Evolutionary conservation across 306 rosid genomes (phyloP), one percentile per base, ranked within the genome.

Genomic region (Vigna mungo): DNA sequence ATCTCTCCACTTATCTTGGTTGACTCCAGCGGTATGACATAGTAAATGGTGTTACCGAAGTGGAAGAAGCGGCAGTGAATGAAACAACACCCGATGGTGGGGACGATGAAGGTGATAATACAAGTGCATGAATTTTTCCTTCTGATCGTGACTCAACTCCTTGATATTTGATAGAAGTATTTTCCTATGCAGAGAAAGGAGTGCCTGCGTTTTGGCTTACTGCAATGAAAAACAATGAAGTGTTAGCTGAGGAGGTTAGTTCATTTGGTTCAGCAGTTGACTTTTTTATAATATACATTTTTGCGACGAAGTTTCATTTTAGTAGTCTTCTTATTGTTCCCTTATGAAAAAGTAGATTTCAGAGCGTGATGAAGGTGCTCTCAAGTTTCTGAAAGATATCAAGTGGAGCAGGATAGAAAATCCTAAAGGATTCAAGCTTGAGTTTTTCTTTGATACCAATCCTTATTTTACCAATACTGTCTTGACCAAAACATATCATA

Each of bases 351-450:
- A 69, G 59, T 84, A 94, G 98, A 85, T 94, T 72, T 80, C 97
- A 0, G 96, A 94, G 87, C 97, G 94, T 47, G 98, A 94, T 86
- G 98, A 94, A 83, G 92, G 85, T 67, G 98, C 98, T 47, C 94
- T 94, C 60, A 91, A 87, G 69, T 89, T 74, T 82, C 88, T 94
- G 36, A 90, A 78, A 79, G 98, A 94, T 72, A 90, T 94, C 76
- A 94, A 94, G 88, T 94, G 97, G 98, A 62, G 53, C 51, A 87
- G 94, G 86, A 86, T 86, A 32, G 98, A 93, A 30, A 83, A 69
- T 72, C 94, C 96, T 7, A 91, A 94, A 84, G 98, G 98, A 47
- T 94, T 94, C 88, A 94, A 88, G 77, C 92, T 94, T 5, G 97
- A 94, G 25, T 94, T 94, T 79, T 88, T 76, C 87, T 91, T 91